These are phyloP conservation scores for Escovopsis sp. DNA, from an alignment of 2,329 filamentous ascomycete genomes.

Conservation along the genomic window DNA sequence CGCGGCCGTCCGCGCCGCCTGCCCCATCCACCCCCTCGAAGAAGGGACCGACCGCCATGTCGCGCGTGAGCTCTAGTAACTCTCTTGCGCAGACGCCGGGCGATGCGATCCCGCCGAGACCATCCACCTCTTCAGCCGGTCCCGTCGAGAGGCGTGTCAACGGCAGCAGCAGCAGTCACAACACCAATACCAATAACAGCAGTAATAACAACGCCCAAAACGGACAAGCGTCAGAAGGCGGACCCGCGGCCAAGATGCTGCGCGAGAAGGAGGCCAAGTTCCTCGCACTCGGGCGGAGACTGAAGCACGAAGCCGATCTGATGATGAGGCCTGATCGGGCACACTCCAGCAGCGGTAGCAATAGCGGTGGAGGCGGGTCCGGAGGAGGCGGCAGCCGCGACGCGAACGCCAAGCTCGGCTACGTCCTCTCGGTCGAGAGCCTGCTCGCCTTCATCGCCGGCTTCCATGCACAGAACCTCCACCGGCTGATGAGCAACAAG, in stretches of 20 bases:
- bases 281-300: slow-evolving; percentile 27
- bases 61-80: slow-evolving; percentile 36
- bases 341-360: too few species aligned
- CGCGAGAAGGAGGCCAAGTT: slow-evolving; percentile 23
- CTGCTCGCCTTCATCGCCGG: slow-evolving; percentile 37
- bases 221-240: slow-evolving; percentile 13
- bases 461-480: slow-evolving; percentile 33
- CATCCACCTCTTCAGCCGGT: slow-evolving; percentile 10
- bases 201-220: too few species aligned
- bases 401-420: slow-evolving; percentile 24
- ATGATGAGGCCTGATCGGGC: slow-evolving; percentile 16
- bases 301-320: slow-evolving; percentile 39
- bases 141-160: slow-evolving; percentile 15
- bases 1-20: slow-evolving; percentile 22
- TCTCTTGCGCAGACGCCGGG: slow-evolving; percentile 37
- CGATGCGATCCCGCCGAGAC: slow-evolving; percentile 21
- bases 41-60: slow-evolving; percentile 34
- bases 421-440: slow-evolving; percentile 31
- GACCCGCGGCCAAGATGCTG: slow-evolving; percentile 12
- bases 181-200: too few species aligned
- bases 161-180: slow-evolving; percentile 15
- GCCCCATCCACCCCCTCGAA: slow-evolving; percentile 37
- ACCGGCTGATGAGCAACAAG: slow-evolving; percentile 27
- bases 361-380: too few species aligned
- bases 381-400: slow-evolving; percentile 10